Evolutionary conservation across 148 eudicot genomes (phyloP), one percentile per base, ranked within the genome.

Genomic region (Nyssa sinensis): DNA sequence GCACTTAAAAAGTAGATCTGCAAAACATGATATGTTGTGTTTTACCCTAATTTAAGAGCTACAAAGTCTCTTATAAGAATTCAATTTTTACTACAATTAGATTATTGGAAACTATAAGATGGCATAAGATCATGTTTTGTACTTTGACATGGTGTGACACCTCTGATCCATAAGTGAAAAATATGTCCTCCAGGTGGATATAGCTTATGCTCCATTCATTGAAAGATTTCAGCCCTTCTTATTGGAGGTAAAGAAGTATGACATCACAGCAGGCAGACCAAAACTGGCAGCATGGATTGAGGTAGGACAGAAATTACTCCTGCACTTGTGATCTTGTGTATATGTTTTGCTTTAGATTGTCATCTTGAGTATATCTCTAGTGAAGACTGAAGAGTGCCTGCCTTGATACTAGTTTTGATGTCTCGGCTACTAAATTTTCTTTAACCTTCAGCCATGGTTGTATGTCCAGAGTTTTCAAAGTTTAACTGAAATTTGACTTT

Each of bases 151-250:
- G 35, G 12, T 41, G 23, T 30, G 62, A 34, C 30, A 24, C 41
- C 14, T 35, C 32, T 75, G 61, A 63, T 53, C 17, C 51, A 60
- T 64, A 32, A 55, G 30, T 1, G 19, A 9, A 29, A 69, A n/a
- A 30, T 66, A 9, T 66, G 1, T 67, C 9, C 71, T 39, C 51
- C 88, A 91, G 96, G 92, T 86, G 78, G 92, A 92, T 72, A 87
- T 92, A 69, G 97, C 94, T 66, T 92, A 92, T 82, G 88, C 79
- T 76, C 94, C 97, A 30, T 85, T 92, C 62, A 74, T 92, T 75
- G 94, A 90, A 80, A 88, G 97, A 76, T 88, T 82, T 72, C 83
- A 82, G 41, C 82, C 87, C 33, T 90, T 85, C 83, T 70, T 92
- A 73, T 66, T 80, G 31, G 91, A 88, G 70, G 86, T 88, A 51